A percentile compares a stretch with the other conserved stretches of the same genome.
These are phyloP conservation scores for Magnusiomyces sp. DNA, from an alignment of 1,139 yeast genomes.

Conservation along the genomic window DNA sequence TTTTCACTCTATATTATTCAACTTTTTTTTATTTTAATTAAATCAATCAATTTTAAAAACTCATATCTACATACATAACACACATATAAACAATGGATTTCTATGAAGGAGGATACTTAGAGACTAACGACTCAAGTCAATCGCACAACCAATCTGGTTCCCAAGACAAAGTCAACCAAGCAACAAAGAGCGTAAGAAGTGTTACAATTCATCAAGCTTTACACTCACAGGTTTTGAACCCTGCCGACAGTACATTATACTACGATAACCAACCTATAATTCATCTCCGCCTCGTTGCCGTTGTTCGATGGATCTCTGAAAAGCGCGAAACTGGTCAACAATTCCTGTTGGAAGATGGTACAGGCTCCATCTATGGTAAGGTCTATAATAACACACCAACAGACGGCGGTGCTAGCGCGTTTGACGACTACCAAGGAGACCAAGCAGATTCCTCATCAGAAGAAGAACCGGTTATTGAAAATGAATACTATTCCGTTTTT, in stretches of 20 bases:
- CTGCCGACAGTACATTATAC: neutral
- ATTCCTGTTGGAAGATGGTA: neutral
- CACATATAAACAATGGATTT: neutral
- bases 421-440: neutral
- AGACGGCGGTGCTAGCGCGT: neutral
- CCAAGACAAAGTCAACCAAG: neutral
- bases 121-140: neutral
- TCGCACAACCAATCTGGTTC: neutral
- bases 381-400: neutral
- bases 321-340: neutral
- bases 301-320: neutral
- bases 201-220: neutral
- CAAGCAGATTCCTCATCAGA: neutral
- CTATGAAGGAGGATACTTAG: constrained; percentile 1
- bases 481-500: neutral
- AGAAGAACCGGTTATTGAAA: neutral
- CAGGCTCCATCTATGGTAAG: neutral
- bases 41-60: too few relatives aligned
- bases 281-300: neutral
- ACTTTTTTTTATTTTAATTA: neutral
- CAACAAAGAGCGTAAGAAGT: neutral
- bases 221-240: neutral
- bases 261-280: neutral
- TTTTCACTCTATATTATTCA: neutral
- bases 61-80: neutral